Evolutionary conservation across 164 flowering plant genomes (phyloP).

Genomic region (Dillenia turbinata): DNA sequence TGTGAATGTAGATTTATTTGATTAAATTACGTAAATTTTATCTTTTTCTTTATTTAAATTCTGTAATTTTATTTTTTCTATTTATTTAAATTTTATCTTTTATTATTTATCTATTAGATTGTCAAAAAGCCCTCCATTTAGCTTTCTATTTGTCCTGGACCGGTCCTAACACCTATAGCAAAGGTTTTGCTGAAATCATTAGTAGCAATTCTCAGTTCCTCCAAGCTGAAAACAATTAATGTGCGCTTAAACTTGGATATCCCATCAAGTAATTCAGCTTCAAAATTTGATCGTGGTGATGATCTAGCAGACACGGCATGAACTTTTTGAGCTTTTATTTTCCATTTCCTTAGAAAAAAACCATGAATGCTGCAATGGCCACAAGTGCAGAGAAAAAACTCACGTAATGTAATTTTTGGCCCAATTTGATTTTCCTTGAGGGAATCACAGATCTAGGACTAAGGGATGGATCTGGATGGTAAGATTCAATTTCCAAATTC

Average conservation of each 20-base stretch:
- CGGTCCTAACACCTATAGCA: no score
- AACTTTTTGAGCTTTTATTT: constrained; percentile 9
- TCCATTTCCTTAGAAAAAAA: constrained; percentile 11
- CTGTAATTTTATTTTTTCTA: no score
- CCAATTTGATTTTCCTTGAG: constrained; percentile 3
- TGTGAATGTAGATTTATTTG: no score
- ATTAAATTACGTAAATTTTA: no score
- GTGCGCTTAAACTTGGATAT: constrained; percentile 43
- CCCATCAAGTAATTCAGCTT: constrained; percentile 41
- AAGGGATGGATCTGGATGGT: constrained; percentile 9
- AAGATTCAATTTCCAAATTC: constrained; percentile 10
- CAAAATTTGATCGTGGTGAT: constrained; percentile 27
- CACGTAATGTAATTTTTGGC: constrained; percentile 1
- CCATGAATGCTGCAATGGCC: constrained; percentile 11
- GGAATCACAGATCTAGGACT: constrained; percentile 19
- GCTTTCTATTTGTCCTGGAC: no score
- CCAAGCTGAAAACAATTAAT: constrained; percentile 34
- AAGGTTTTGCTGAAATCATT: constrained; percentile 40
- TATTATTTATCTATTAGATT: no score
- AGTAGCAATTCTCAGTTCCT: constrained; percentile 52
- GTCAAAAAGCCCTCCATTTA: no score
- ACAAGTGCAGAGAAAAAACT: constrained; percentile 11
- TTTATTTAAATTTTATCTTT: no score
- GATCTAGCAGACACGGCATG: constrained; percentile 19
- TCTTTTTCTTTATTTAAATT: no score